These are phyloP conservation scores for Populus tomentosa DNA, from an alignment of 441 rosid genomes.

Conservation along the genomic window DNA sequence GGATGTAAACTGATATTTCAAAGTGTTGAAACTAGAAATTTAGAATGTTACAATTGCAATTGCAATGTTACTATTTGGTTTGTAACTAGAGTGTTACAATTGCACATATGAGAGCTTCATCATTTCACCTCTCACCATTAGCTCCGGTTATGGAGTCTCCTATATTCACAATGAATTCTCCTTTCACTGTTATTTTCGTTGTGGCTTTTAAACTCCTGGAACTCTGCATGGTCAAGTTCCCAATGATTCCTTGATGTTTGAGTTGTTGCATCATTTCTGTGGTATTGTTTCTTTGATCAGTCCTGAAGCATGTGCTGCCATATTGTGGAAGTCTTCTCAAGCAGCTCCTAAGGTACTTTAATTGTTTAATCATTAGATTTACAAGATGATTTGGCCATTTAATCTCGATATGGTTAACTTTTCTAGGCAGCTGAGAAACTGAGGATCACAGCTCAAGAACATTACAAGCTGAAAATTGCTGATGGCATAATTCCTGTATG, in stretches of 20 bases:
- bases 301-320: slow-evolving; percentile 50
- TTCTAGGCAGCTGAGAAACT: slow-evolving; percentile 42
- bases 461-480: slow-evolving; percentile 33
- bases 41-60: background rate
- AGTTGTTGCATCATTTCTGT: slow-evolving; percentile 5
- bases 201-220: background rate
- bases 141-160: background rate
- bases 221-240: background rate
- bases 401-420: background rate
- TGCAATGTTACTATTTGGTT: no score
- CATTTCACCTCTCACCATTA: background rate
- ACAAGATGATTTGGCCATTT: background rate
- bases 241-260: background rate
- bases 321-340: slow-evolving; percentile 46
- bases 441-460: slow-evolving; percentile 39
- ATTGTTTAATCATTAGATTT: background rate
- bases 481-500: slow-evolving; percentile 43
- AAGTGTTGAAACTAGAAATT: background rate
- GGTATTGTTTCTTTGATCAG: slow-evolving; percentile 23
- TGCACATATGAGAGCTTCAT: background rate
- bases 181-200: background rate
- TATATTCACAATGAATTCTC: background rate
- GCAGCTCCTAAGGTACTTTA: slow-evolving; percentile 39
- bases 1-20: background rate
- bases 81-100: background rate